Conservation (phyloP, 495 filamentous ascomycete genomes). For the Podospora pseudopauciseta region DNA sequence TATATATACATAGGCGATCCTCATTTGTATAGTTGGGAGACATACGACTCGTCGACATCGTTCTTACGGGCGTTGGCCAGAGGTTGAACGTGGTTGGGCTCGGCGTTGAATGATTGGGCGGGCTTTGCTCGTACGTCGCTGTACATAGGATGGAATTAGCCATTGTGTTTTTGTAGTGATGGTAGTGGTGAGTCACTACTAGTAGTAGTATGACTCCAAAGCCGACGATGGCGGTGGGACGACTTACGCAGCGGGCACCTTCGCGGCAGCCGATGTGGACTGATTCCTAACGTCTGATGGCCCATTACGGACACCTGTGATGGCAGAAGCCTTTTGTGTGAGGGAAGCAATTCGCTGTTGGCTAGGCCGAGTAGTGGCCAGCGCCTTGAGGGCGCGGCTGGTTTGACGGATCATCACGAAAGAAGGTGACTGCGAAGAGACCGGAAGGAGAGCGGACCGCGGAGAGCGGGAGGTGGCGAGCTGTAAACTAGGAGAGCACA, state of each 20-base stretch:
- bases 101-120: slow-evolving; percentile 67
- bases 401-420: slow-evolving; percentile 43
- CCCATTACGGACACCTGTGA: slow-evolving; percentile 30
- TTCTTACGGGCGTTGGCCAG: slow-evolving; percentile 57
- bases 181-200: neutral
- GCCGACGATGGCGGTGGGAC: neutral
- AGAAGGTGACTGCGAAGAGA: neutral
- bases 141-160: slow-evolving; percentile 24
- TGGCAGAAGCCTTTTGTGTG: slow-evolving; percentile 23
- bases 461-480: slow-evolving; percentile 14
- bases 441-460: slow-evolving; percentile 10
- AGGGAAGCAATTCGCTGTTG: slow-evolving; percentile 29
- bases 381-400: slow-evolving; percentile 40
- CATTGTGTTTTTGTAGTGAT: neutral
- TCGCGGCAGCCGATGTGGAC: slow-evolving; percentile 34
- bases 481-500: neutral
- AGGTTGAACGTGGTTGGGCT: slow-evolving; percentile 62
- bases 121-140: slow-evolving; percentile 50
- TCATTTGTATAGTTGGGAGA: slow-evolving; percentile 25
- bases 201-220: neutral
- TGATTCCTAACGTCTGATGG: slow-evolving; percentile 36
- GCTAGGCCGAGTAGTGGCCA: slow-evolving; percentile 38
- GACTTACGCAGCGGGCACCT: slow-evolving; percentile 22
- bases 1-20: slow-evolving; percentile 7
- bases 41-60: slow-evolving; percentile 74